phyloP scores from a whole-genome alignment of 164 flowering plant genomes.

The Umbilicus rupestris region DNA sequence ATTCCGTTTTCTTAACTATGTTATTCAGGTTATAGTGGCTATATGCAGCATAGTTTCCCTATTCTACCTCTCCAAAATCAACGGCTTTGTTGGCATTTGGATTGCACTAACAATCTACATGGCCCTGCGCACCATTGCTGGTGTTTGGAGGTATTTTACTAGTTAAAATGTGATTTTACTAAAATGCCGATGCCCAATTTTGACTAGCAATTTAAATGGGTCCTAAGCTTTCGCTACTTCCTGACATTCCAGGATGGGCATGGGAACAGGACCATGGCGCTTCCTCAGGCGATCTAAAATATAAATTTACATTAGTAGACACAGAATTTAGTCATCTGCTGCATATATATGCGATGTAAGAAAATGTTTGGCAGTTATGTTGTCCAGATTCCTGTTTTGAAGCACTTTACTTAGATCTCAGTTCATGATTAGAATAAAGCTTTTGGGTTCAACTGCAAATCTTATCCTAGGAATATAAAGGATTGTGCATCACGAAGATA shows the following conservation, averaged over 20 bases:
- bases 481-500: no score
- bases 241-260: neutral
- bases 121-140: constrained; percentile 61
- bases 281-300: neutral
- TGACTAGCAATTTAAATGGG: neutral
- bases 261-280: constrained; percentile 6
- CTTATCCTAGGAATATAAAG: no score
- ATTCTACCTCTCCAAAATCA: constrained; percentile 39
- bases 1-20: neutral
- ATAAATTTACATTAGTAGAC: neutral
- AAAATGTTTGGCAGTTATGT: neutral
- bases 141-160: constrained; percentile 59
- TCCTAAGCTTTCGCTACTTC: neutral
- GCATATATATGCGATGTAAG: neutral
- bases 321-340: neutral
- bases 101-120: constrained; percentile 73
- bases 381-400: neutral
- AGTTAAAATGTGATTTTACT: neutral
- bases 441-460: neutral
- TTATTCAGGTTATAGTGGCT: constrained; percentile 67
- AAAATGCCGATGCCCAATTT: neutral
- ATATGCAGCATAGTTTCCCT: constrained; percentile 43
- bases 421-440: neutral
- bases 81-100: constrained; percentile 91
- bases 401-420: neutral